Evolutionary conservation across 1,284 basidiomycete species (phyloP).

Genomic region (Leccinum pachyderme): DNA sequence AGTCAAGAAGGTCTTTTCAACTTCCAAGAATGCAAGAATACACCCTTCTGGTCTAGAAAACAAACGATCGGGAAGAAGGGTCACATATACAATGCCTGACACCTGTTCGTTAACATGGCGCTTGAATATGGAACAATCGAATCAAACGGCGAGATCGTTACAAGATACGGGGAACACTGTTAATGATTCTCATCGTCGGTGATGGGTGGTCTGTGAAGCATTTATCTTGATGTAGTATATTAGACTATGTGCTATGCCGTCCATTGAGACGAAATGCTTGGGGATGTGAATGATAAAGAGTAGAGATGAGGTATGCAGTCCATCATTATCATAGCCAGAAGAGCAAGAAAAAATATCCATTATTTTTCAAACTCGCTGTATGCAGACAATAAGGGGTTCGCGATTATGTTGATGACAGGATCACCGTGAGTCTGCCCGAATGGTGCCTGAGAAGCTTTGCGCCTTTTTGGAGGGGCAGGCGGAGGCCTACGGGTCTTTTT

Average conservation of each 20-base stretch:
- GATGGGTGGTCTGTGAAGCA: conserved; percentile 3
- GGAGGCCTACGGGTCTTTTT: conserved; percentile 33
- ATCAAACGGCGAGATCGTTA: not conserved
- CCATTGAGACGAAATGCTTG: conserved; percentile 21
- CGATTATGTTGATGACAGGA: conserved; percentile 50
- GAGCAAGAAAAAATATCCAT: not conserved
- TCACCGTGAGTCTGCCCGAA: conserved; percentile 44
- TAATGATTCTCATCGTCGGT: not conserved
- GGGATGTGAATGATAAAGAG: conserved; percentile 8
- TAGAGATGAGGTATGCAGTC: conserved; percentile 8
- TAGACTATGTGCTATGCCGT: conserved; percentile 23
- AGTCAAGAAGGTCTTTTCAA: not conserved
- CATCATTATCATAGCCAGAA: conserved; percentile 6
- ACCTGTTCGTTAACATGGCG: not conserved
- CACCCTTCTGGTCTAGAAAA: not conserved
- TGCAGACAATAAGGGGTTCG: conserved; percentile 22
- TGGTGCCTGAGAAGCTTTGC: conserved; percentile 66
- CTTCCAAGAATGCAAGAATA: not conserved
- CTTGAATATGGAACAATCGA: not conserved
- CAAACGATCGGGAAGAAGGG: not conserved
- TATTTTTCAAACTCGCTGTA: conserved; percentile 19
- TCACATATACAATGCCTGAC: not conserved
- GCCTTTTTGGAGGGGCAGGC: conserved; percentile 58
- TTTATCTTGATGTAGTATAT: conserved; percentile 15
- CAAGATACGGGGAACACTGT: not conserved